Percentiles rank a stretch among this genome's conserved stretches.
phyloP scores from a whole-genome alignment of 306 rosid genomes.

The Quillaja saponaria region DNA sequence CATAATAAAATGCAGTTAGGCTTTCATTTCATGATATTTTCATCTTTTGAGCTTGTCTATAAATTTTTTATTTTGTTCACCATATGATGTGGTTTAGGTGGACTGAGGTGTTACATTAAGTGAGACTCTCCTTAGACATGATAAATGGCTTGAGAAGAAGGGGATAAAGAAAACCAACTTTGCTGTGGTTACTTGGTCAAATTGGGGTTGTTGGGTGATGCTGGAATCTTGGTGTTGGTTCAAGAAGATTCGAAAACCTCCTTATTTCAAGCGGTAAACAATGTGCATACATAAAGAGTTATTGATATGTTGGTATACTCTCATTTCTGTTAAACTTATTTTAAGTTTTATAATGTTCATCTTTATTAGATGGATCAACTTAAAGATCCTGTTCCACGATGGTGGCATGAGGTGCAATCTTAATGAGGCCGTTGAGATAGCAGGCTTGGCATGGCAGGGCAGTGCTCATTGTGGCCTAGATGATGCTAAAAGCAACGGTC shows the following conservation, averaged over 20 bases:
- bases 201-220: conserved; percentile 95
- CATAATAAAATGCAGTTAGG: too few relatives aligned
- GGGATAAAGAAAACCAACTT: conserved; percentile 83
- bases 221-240: conserved; percentile 90
- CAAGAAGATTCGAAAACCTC: conserved; percentile 90
- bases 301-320: conserved; percentile 5
- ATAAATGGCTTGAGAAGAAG: conserved; percentile 93
- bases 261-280: conserved; percentile 82
- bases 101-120: conserved; percentile 85
- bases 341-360: conserved; percentile 29
- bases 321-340: conserved; percentile 34
- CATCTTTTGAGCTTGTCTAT: background rate
- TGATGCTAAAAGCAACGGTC: conserved; percentile 90
- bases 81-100: conserved; percentile 54
- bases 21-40: too few relatives aligned
- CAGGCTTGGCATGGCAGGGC: conserved; percentile 91
- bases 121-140: conserved; percentile 93
- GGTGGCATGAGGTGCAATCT: conserved; percentile 80
- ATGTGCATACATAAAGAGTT: conserved; percentile 9
- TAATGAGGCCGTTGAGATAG: conserved; percentile 87
- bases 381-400: conserved; percentile 70
- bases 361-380: conserved; percentile 83
- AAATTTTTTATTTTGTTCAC: conserved; percentile 19
- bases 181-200: conserved; percentile 96
- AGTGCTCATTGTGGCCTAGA: conserved; percentile 94